Conservation (phyloP, 257 asterid species). For the Capsicum rhomboideum region DNA sequence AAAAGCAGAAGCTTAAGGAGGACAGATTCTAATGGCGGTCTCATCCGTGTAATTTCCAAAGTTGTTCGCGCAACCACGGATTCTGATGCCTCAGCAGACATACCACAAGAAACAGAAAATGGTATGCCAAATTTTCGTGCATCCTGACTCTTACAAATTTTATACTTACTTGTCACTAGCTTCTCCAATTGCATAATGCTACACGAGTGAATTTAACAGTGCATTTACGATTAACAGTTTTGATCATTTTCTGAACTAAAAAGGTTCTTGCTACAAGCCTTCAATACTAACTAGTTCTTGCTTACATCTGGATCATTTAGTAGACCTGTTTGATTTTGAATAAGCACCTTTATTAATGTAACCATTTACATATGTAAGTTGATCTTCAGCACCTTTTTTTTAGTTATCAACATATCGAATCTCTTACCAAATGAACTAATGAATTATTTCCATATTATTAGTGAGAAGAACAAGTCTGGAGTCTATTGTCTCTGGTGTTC, state of each 20-base stretch:
- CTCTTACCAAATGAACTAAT: not conserved
- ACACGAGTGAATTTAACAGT: not conserved
- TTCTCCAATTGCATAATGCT: not conserved
- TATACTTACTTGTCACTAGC: not conserved
- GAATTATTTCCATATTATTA: not conserved
- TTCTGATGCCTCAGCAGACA: conserved; percentile 41
- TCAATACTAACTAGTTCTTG: not conserved
- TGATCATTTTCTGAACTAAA: not conserved
- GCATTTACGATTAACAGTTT: not conserved
- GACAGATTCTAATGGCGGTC: conserved; percentile 61
- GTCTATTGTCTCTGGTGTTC: not conserved
- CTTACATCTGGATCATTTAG: not conserved
- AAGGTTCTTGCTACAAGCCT: not conserved
- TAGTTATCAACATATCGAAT: not conserved
- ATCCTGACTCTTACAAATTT: not conserved
- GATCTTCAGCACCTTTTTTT: not conserved
- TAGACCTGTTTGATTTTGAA: not conserved
- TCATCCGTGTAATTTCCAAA: conserved; percentile 76
- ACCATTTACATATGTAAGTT: not conserved
- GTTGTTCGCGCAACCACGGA: conserved; percentile 32
- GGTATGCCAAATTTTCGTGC: conserved; percentile 30
- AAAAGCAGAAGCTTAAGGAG: conserved; percentile 67
- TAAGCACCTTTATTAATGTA: not conserved
- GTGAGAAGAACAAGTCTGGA: not conserved
- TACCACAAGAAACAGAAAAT: conserved; percentile 37